Conservation (phyloP, 345 rosid species). For the Ceriops tagal region DNA sequence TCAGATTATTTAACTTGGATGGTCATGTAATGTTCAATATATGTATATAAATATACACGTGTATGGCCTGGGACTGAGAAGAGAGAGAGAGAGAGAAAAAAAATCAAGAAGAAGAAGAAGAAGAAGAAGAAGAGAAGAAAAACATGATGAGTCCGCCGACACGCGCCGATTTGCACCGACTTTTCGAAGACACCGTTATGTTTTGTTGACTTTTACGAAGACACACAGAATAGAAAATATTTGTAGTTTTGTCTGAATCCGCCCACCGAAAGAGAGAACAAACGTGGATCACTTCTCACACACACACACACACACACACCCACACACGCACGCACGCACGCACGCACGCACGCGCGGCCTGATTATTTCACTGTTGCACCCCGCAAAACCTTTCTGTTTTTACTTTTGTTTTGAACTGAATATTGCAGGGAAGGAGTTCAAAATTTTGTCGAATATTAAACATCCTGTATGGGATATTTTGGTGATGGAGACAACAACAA, state of each 20-base stretch:
- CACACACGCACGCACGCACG: neutral
- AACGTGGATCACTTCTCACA: conserved; percentile 10
- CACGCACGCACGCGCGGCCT: neutral
- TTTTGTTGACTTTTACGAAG: neutral
- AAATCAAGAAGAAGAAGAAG: neutral
- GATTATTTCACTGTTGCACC: no score
- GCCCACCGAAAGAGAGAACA: conserved; percentile 43
- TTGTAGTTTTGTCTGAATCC: conserved; percentile 3
- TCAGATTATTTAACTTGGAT: no score
- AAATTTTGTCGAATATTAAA: no score
- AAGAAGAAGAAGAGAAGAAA: neutral
- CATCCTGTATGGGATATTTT: no score
- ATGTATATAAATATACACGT: no score
- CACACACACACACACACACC: neutral
- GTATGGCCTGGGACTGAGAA: no score
- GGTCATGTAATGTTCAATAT: no score
- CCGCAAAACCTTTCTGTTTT: no score
- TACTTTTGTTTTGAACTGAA: no score
- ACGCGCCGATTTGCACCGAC: conserved; percentile 25
- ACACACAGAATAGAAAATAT: neutral
- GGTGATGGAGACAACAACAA: no score
- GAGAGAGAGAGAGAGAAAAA: no score
- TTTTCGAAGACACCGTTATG: neutral
- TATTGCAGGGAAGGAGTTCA: no score
- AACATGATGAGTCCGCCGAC: conserved; percentile 10